Percentiles rank a stretch among this genome's conserved stretches.
Conservation (phyloP, 345 rosid genomes). For the Limnanthes douglasii region DNA sequence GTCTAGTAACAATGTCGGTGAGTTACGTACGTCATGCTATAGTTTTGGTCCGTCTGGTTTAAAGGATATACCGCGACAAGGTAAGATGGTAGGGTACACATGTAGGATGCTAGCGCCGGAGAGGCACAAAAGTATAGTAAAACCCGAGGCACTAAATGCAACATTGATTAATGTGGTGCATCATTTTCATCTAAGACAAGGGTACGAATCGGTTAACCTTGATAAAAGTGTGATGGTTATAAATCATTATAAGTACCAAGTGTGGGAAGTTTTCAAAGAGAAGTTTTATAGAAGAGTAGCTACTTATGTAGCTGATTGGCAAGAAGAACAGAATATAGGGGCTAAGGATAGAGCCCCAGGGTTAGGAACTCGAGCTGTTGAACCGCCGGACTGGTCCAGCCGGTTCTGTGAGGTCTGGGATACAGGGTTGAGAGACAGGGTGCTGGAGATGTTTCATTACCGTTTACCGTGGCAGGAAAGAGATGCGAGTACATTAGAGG, state of each 20-base stretch:
- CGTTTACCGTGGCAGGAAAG: slow-evolving; percentile 43
- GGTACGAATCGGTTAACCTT: slow-evolving; percentile 25
- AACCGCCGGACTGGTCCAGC: slow-evolving; percentile 62
- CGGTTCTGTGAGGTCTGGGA: slow-evolving; percentile 72
- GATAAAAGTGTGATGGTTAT: slow-evolving; percentile 36
- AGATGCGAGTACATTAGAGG: too few relatives aligned
- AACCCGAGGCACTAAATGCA: slow-evolving; percentile 60
- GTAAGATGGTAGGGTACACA: slow-evolving; percentile 58
- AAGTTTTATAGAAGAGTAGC: slow-evolving; percentile 83
- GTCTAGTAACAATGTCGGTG: slow-evolving; percentile 14
- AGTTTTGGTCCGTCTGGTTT: slow-evolving; percentile 74
- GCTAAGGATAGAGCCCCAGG: slow-evolving; percentile 86
- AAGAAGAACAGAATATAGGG: slow-evolving; percentile 46
- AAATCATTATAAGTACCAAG: slow-evolving; percentile 82
- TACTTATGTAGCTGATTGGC: slow-evolving; percentile 87
- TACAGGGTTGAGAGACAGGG: slow-evolving; percentile 46
- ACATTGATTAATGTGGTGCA: slow-evolving; percentile 69
- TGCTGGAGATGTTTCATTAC: slow-evolving; percentile 21
- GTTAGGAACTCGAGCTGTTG: slow-evolving; percentile 59
- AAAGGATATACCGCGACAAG: slow-evolving; percentile 21
- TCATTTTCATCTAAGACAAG: slow-evolving; percentile 54
- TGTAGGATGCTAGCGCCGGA: slow-evolving; percentile 42
- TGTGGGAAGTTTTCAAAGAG: slow-evolving; percentile 87
- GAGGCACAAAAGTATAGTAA: slow-evolving; percentile 82
- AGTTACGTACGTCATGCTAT: slow-evolving; percentile 45